Base-by-base conservation (phyloP, 2,329 filamentous ascomycete species). In the Cladosporium cucumerinum region DNA sequence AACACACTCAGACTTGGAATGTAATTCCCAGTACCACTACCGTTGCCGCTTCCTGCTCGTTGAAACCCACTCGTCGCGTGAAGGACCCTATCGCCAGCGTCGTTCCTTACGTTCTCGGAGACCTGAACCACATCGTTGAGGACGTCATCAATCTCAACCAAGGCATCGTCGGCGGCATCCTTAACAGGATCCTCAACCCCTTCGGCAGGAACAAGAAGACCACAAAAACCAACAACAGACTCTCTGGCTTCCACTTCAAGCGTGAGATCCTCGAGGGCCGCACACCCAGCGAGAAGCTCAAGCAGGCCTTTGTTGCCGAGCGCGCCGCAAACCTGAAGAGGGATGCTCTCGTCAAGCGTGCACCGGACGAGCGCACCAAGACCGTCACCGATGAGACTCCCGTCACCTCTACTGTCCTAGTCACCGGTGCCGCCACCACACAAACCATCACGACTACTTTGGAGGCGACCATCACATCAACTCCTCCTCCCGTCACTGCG, bases 291-390 rank as follows among this genome's bases (percentile, higher is more conserved):
- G 68, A 66, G 23, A 65, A 67, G 62, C 62, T 65, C 55, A 68
- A 70, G 55, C 66, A 66, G 49, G 57, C 57, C 21, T 70, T 64
- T 39, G 58, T 73, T 34, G 63, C 67, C 21, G 71, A 73, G 62
- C 65, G 74, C 11, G 65, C 64, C 25, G 70, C 58, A 23, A 30
- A 34, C n/a, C 66, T 70, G 18, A 52, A 46, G 23, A 55, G 34
- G 49, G 46, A 28, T 16, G 63, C 57, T n/a, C 36, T 74, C n/a
- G 68, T 67, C 25, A 72, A 70, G 64, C 75, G 78, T 46, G 74
- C 75, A 58, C 77, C 77, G 0, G 78, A 80, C 57, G 69, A 69
- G 48, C 72, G 74, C 36, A 75, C 74, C 8, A 67, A 77, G 30
- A 72, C 72, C 2, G 68, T 76, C 25, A 78, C 76, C 6, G 70